Base-by-base conservation (phyloP, 2,329 filamentous ascomycete genomes). In the Beauveria rudraprayagi region DNA sequence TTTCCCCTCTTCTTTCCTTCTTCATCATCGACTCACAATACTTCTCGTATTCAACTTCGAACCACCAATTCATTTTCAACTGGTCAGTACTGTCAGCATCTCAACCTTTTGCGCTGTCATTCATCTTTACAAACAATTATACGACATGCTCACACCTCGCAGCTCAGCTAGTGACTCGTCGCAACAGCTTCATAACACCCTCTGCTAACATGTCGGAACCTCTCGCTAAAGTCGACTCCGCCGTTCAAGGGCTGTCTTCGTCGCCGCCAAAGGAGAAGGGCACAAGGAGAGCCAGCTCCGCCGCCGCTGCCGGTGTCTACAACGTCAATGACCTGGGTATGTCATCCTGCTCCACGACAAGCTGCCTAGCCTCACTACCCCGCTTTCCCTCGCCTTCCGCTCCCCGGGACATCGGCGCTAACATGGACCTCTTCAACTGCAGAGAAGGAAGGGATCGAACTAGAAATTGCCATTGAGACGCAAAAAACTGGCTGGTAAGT, bases 211-310 rank as follows among this genome's bases (percentile, higher is more conserved):
- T 76, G 73, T 69, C 73, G 65, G 74, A 76, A 75, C 83, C 88
- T 70, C 84, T 96, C 73, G 83, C 84, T 77, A 96, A 95, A 81
- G 86, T 96, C 79, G 92, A 97, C 77, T 96, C 92, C 63, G 91
- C 91, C 79, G 86, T 95, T 72, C 87, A 91, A 73, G 90, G 91
- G 76, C 76, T 92, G 69, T 83, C 85, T 67, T 82, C 83, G 69
- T 87, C 86, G 62, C 83, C 88, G 40, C 80, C 83, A 62, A 83
- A 87, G 72, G 87, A 91, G 73, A 84, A 83, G 72, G 77, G 77
- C 66, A 83, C 88, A 72, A 83, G 87, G 68, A 85, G 91, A 77
- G 79, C 81, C 65, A 92, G 90, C 74, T 93, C 90, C 61, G 84
- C 82, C 61, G 84, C 82, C 69, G 83, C 83, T 51, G 81, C 87